Conservation (phyloP, 495 filamentous ascomycete genomes). For the Immersiella caudata region DNA sequence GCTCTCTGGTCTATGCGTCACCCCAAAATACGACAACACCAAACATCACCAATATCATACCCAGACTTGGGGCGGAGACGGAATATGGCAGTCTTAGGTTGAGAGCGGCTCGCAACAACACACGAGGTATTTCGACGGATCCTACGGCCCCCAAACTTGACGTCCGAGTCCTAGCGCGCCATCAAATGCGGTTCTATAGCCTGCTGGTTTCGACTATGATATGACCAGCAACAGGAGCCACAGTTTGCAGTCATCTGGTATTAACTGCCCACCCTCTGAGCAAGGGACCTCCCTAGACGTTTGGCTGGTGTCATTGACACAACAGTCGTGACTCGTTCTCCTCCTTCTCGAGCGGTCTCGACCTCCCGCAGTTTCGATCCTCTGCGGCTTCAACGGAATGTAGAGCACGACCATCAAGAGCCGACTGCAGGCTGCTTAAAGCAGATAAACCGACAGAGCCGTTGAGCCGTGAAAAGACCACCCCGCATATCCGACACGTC, state of each 20-base stretch:
- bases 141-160: conserved; percentile 21
- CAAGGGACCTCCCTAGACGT: conserved; percentile 14
- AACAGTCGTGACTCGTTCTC: neutral
- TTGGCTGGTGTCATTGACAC: conserved; percentile 13
- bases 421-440: conserved; percentile 18
- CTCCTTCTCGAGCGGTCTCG: neutral
- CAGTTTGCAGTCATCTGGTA: conserved; percentile 19
- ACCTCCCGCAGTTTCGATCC: neutral
- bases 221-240: conserved; percentile 22
- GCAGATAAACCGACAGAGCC: neutral
- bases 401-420: conserved; percentile 7
- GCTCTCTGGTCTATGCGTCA: conserved; percentile 32
- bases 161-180: neutral
- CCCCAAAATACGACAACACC: conserved; percentile 24
- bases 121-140: neutral
- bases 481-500: conserved; percentile 23
- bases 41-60: conserved; percentile 3
- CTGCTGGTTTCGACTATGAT: conserved; percentile 8
- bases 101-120: conserved; percentile 7
- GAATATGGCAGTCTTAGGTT: conserved; percentile 8
- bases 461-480: neutral
- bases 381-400: neutral
- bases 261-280: conserved; percentile 26
- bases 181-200: conserved; percentile 12
- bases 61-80: neutral